Base-by-base conservation (phyloP, 345 rosid species). In the Camelina sativa region DNA sequence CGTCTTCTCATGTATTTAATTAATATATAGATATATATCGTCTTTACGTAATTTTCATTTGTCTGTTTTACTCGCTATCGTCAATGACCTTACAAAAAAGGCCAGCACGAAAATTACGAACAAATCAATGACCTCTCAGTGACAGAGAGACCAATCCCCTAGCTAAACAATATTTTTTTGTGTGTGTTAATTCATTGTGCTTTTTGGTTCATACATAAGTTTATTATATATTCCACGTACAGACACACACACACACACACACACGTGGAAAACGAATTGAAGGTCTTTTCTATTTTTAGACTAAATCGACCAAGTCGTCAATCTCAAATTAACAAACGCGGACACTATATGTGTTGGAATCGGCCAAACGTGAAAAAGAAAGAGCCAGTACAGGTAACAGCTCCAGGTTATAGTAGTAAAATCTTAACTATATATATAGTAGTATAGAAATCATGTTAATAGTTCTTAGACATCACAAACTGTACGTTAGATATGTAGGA, bases 71-170 rank as follows among this genome's bases (percentile, higher is more conserved):
- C 25, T 71, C 16, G 25, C 34, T 17, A 4, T 20, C 62, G 54
- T 60, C 54, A 66, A 76, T 43, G 69, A 34, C 32, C 37, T 37
- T 52, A 69, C 46, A 43, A 76, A 76, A 76, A 62, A 70, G 58
- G 62, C 61, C 61, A 67, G 55, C 65, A 62, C 64, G 56, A 34
- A 66, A 66, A 37, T 3, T 22, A 8, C 52, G 59, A 76, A 62
- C 64, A 62, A 34, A 62, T 76, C 79, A 43, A 47, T 62, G 69
- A 62, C 79, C 74, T 62, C 74, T 68, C 65, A 22, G 63, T 22
- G 58, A 62, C 58, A 76, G 74, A 69, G 74, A 52, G 62, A 75
- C 52, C 73, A 74, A 73, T 20, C 23, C 11, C 28, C 28, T 23
- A 25, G 4, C 28, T 25, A 23, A 23, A 23, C 25, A 23, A 3